Evolutionary conservation across 116 monocot genomes (phyloP), one percentile per base, ranked within the genome.

Genomic region (Papilionanthe hybrid): DNA sequence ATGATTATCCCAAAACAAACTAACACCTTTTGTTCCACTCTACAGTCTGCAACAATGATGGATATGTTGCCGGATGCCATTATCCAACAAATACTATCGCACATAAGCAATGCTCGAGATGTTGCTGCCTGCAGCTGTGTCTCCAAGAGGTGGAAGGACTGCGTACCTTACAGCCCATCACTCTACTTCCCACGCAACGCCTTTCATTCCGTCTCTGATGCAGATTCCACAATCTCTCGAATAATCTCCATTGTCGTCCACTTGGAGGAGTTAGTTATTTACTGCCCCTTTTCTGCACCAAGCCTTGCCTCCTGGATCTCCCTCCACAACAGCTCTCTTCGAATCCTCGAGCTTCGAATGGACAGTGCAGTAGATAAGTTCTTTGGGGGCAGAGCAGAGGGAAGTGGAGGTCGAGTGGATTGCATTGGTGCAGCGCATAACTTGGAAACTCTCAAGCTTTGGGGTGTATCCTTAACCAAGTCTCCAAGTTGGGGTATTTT

Each of bases 141-240:
- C 7, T 90, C 93, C 22, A 83, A 85, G 72, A 82, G 83, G n/a
- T 99, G 92, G 92, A 84, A 79, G 18, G 90, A 92, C 4, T 84
- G 79, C 72, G 69, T 92, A 6, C 93, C 88, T 1, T 95, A 83
- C 89, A 22, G 93, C 23, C 91, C 90, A 0, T 72, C 93, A 44
- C 92, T 99, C 78, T 99, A 81, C 86, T 99, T 99, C 83, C 87
- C 99, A 27, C 92, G 99, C 76, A 91, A 79, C 79, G 68, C 86
- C 75, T 91, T 95, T 65, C 84, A 90, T 27, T 81, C 83, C 44
- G 6, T 43, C 30, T 45, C 66, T 27, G 72, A 78, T 1, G 82
- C 93, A 0, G 92, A 95, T 55, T 80, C 81, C 60, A 45, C 76
- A 58, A 93, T 99, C 17, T 80, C 71, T 23, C 86, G 87, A 12